Evolutionary conservation across 306 rosid genomes (phyloP).

Genomic region (Vigna mungo): DNA sequence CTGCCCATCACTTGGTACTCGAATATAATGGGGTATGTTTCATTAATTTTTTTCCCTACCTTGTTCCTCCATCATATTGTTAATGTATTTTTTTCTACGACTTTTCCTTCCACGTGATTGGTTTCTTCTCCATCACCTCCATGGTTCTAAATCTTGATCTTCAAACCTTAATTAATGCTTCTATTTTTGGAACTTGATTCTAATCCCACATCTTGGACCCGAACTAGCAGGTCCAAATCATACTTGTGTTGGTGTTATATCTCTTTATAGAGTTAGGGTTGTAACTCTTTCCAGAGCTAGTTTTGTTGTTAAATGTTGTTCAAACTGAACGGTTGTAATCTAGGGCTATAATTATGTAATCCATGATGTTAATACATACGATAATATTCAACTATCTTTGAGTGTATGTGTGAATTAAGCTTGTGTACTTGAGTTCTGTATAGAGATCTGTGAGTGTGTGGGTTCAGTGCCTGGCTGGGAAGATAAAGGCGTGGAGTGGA

Average conservation of each 20-base stretch:
- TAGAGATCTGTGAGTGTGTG: too few species aligned
- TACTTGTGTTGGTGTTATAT: background rate
- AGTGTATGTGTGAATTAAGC: too few species aligned
- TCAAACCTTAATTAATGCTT: background rate
- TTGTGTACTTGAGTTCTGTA: too few species aligned
- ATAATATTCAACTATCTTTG: too few species aligned
- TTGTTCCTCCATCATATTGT: background rate
- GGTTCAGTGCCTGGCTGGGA: too few species aligned
- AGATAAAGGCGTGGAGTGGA: too few species aligned
- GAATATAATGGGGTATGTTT: background rate
- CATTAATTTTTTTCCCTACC: background rate
- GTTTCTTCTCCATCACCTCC: background rate
- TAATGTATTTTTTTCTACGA: background rate
- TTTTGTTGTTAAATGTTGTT: too few species aligned
- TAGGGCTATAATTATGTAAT: too few species aligned
- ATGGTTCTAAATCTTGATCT: background rate
- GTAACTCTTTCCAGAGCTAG: too few species aligned
- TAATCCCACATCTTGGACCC: background rate
- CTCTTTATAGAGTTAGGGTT: too few species aligned
- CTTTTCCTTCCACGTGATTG: background rate
- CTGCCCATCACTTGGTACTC: background rate
- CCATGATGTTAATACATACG: too few species aligned
- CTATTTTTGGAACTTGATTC: background rate
- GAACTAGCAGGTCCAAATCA: background rate
- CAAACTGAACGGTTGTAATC: too few species aligned